Evolutionary conservation across 2,329 filamentous ascomycete genomes (phyloP), one percentile per base, ranked within the genome.

Genomic region (Pseudogymnoascus sp.): DNA sequence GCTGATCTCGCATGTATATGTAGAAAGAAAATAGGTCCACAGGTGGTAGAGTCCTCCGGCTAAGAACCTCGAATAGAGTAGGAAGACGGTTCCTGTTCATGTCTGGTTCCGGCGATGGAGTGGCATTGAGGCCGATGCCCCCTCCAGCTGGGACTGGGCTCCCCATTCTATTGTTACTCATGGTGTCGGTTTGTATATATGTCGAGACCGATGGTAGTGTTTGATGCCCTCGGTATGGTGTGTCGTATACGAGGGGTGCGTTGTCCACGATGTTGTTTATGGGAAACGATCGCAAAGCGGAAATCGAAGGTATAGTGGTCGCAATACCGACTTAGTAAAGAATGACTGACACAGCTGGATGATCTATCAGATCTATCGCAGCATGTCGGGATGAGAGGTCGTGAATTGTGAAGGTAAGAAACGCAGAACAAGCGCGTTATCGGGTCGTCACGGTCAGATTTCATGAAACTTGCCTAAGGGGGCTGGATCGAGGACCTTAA

Each of bases 1-100:
- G 94, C 75, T 96, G 92, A 73, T 99, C 95, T 69, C 94, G 85
- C 94, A 99, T 99, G 76, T 96, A 99, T 68, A 99, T 99, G 76
- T 99, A 99, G 77, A 99, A 99, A 1, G 92, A 96, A 74, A 96
- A 99, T 9, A 99, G 80, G 71, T 99, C 95, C 61, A 99, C 92
- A 0, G 94, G 94, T 56, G 95, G 90, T 18, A 95, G 81, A n/a
- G 94, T 99, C 65, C 91, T 86, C 66, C 95, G 85, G 71, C 90
- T 96, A 63, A 99, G 78, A 60, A 99, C 94, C 75, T 99, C 95
- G 71, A 95, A 96, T 58, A 99, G 83, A 1, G 91, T 96, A 52
- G 94, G 94, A 61, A 99, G 82, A 65, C 94, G 83, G 72, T 95
- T 95, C 69, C 94, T 86, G 65, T 75, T 74, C 64, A 82, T 71